Base-by-base conservation (phyloP, 495 filamentous ascomycete species). In the Neurospora terricola region DNA sequence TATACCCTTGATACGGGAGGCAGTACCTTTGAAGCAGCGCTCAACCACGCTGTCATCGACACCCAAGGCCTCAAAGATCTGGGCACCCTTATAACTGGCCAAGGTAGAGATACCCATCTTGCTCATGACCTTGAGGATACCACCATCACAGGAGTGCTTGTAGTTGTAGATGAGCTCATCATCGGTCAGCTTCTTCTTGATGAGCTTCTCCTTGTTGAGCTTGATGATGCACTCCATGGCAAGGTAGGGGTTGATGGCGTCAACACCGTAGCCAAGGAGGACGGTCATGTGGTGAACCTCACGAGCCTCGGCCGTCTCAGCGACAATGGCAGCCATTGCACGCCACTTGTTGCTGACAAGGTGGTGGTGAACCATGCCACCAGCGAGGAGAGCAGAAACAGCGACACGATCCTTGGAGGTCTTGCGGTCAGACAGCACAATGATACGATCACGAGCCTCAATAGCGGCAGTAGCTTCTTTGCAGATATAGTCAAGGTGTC, bases 51-150 rank as follows among this genome's bases (percentile, higher is more conserved):
- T 88, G 80, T 97, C 95, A 78, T 98, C 96, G 38, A 99, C 90
- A 82, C 96, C 96, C 62, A 99, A 90, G n/a, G 96, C 96, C 80
- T 99, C 96, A 75, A 98, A 99, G 76, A 99, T 99, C 84, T 99
- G 96, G 71, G 96, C 96, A 81, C 96, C 96, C 86, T 99, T 99
- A 87, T 99, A 99, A 77, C 93, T 96, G 81, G 96, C 93, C 62
- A 99, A 85, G 66, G 96, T 99, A 12, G 96, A 99, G 77, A 99
- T 99, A 83, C 96, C 96, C 96, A 99, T 99, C 87, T 99, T 99
- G 84, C 93, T 97, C 96, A 99, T 99, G 80, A 99, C 96, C 85
- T 99, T 99, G 72, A 99, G 87, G 74, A 99, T 97, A 82, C 96
- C 96, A 77, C 96, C 96, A 77, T 98, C 96, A 78, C 93, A 96